Evolutionary conservation across 1,139 yeast genomes (phyloP).

Genomic region (Yamadazyma membranifaciens): DNA sequence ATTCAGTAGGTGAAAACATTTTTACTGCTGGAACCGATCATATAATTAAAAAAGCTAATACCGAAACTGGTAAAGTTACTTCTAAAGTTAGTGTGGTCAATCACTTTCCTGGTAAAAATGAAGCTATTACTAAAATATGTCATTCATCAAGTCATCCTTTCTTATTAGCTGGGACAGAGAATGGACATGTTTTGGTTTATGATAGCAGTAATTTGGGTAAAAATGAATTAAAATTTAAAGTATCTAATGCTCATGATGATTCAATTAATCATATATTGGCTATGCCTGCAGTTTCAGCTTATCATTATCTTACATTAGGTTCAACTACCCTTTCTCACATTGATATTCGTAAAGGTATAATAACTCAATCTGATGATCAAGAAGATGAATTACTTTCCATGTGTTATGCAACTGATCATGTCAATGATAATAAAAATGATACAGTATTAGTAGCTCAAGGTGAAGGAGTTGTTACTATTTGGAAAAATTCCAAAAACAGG

Average conservation of each 20-base stretch:
- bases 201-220: conserved; percentile 52
- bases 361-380: conserved; percentile 77
- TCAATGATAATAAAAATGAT: conserved; percentile 54
- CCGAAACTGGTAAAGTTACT: conserved; percentile 74
- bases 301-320: conserved; percentile 79
- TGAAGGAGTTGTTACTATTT: conserved; percentile 87
- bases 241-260: conserved; percentile 64
- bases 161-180: conserved; percentile 76
- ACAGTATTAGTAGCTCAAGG: conserved; percentile 77
- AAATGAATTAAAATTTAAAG: conserved; percentile 36
- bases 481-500: conserved; percentile 71
- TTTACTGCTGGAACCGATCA: conserved; percentile 80
- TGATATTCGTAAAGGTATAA: conserved; percentile 71
- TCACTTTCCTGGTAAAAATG: conserved; percentile 28
- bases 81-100: conserved; percentile 43
- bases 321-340: conserved; percentile 78
- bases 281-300: conserved; percentile 68
- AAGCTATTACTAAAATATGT: conserved; percentile 57
- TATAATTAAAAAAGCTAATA: conserved; percentile 69
- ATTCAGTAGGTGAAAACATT: conserved; percentile 49
- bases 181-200: conserved; percentile 61
- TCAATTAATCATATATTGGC: conserved; percentile 73
- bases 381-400: conserved; percentile 86
- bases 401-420: conserved; percentile 54
- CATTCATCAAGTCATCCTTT: conserved; percentile 65